Base-by-base conservation (phyloP, 2,329 filamentous ascomycete species). In the Penicillium sp. region DNA sequence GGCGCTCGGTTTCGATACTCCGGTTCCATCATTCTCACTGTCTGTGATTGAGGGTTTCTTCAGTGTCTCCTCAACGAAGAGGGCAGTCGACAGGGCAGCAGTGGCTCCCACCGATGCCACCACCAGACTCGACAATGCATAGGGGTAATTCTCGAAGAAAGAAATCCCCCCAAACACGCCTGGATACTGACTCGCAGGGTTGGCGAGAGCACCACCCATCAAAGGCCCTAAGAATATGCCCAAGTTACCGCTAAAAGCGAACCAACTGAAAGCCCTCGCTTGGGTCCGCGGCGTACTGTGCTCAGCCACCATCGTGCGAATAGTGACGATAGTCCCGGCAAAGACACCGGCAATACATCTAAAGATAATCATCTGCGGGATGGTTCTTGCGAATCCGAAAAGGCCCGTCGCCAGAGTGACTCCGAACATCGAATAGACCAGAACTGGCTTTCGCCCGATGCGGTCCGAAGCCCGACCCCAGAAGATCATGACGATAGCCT, bases 231-330 rank as follows among this genome's bases (percentile, higher is more conserved):
- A 29, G 54, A 91, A 85, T 43, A 93, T 85, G 4, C 90, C 90
- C 8, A 92, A 21, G 60, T 93, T 93, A 4, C 85, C 85, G 0
- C 83, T 79, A 66, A 93, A 90, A 9, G 89, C 88, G 67, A 92
- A 92, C 78, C 85, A 89, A 65, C 86, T 86, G 66, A 92, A 94
- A 0, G 87, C 85, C 27, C 81, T 76, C 0, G 90, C 89, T 71
- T 92, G 89, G 0, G 86, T 92, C 58, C 83, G 80, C 5, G 82
- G 75, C 0, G 86, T 89, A 69, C 85, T 88, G 61, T 86, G 84
- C 72, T 94, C 90, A 16, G 83, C 83, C 29, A 93, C 79, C 87
- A 93, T 92, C 6, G 89, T 86, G 27, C 90, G 81, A 52, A 93
- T 84, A 5, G 89, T 88, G 49, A 93, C 84, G 45, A 90, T 80